Evolutionary conservation across 2,329 filamentous ascomycete species (phyloP).

Genomic region (Amphichorda felina): DNA sequence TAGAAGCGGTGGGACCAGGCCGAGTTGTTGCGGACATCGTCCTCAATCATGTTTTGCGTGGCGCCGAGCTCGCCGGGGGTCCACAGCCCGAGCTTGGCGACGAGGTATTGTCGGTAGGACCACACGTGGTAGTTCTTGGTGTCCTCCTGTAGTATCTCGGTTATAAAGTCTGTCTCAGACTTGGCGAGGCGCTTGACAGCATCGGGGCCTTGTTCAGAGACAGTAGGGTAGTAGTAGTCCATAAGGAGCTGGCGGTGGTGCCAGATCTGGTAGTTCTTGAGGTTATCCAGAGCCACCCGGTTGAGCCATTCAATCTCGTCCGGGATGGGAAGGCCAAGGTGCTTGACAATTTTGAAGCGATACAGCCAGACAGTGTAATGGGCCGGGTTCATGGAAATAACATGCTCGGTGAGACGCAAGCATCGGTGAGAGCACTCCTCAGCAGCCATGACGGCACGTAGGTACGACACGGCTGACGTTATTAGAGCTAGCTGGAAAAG

Average conservation of each 20-base stretch:
- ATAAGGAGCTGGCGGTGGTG: conserved; percentile 57
- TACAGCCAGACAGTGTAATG: conserved; percentile 99
- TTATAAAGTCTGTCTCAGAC: conserved; percentile 66
- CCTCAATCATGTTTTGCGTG: conserved; percentile 59
- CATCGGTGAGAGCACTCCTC: conserved; percentile 75
- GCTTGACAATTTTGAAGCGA: conserved; percentile 66
- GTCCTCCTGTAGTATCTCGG: conserved; percentile 70
- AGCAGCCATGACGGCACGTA: conserved; percentile 82
- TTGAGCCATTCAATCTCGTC: conserved; percentile 83
- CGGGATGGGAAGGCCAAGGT: conserved; percentile 50
- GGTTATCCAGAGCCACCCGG: conserved; percentile 64
- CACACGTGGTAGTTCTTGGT: conserved; percentile 98
- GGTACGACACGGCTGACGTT: conserved; percentile 66
- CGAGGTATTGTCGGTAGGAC: conserved; percentile 75
- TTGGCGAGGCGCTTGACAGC: conserved; percentile 44
- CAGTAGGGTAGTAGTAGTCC: conserved; percentile 45
- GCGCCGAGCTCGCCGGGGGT: conserved; percentile 58
- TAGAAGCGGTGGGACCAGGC: conserved; percentile 98
- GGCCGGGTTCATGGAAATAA: conserved; percentile 88
- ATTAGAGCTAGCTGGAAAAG: conserved; percentile 7
- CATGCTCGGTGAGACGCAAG: conserved; percentile 71
- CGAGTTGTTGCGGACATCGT: conserved; percentile 89
- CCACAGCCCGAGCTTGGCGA: conserved; percentile 56
- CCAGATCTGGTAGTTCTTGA: conserved; percentile 99
- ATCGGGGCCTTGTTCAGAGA: conserved; percentile 40